Percentiles rank a stretch among this genome's conserved stretches.
Conservation (phyloP, 768 basidiomycete genomes). For the Tremella fuciformis region DNA sequence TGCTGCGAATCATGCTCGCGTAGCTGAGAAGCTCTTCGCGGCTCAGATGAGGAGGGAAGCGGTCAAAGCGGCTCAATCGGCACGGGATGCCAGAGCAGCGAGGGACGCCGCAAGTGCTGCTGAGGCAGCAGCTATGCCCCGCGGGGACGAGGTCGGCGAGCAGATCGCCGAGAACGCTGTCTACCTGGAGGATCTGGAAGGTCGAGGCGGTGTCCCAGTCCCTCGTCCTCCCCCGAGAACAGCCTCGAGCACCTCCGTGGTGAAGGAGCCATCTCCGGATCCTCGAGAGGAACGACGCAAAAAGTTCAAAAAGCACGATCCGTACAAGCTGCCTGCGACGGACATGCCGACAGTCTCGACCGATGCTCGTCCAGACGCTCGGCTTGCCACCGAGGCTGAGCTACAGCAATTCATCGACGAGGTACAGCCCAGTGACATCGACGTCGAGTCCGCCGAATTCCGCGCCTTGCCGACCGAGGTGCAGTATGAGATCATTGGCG, state of each 20-base stretch:
- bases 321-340: constrained; percentile 85
- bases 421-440: constrained; percentile 93
- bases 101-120: constrained; percentile 15
- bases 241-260: constrained; percentile 8
- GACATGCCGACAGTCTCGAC: constrained; percentile 43
- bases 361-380: constrained; percentile 67
- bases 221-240: constrained; percentile 22
- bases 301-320: constrained; percentile 61
- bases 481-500: constrained; percentile 97
- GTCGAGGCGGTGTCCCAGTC: constrained; percentile 45
- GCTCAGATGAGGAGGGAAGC: constrained; percentile 90
- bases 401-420: constrained; percentile 88
- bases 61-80: constrained; percentile 60
- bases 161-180: constrained; percentile 69
- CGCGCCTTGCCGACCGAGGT: constrained; percentile 89
- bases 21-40: constrained; percentile 87
- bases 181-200: constrained; percentile 79
- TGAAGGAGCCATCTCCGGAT: constrained; percentile 22
- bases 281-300: constrained; percentile 49
- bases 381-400: constrained; percentile 94
- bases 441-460: constrained; percentile 83
- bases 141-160: constrained; percentile 50
- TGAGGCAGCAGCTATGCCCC: constrained; percentile 16
- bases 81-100: constrained; percentile 23
- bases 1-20: constrained; percentile 73